phyloP scores from a whole-genome alignment of 495 filamentous ascomycete genomes.

The Cairneyella variabilis region DNA sequence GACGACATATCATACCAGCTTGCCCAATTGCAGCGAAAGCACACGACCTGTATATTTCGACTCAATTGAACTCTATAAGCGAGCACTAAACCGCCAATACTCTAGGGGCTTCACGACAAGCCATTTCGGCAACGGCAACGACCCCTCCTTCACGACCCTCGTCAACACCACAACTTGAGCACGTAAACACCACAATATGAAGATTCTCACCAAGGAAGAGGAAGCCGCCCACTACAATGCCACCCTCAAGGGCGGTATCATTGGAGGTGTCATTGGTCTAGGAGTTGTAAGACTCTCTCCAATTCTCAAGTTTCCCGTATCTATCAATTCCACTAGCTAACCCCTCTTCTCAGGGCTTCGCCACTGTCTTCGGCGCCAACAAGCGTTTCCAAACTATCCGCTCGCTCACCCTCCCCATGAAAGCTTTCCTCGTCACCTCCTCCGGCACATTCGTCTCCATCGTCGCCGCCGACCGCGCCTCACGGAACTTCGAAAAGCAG shows the following conservation, averaged over 20 bases:
- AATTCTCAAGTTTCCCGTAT: background rate
- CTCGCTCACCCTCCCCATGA: conserved; percentile 77
- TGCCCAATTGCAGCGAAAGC: background rate
- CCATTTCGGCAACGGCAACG: no score
- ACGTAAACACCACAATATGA: conserved; percentile 53
- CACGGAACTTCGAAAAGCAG: conserved; percentile 65
- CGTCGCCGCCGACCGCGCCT: conserved; percentile 77
- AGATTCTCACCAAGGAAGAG: conserved; percentile 92
- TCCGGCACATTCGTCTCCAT: conserved; percentile 81
- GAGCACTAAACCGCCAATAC: no score
- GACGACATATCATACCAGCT: background rate
- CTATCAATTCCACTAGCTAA: background rate
- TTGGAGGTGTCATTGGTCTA: conserved; percentile 65
- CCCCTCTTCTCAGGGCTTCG: conserved; percentile 37
- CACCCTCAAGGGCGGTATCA: conserved; percentile 73
- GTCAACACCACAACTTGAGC: background rate
- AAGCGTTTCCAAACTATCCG: conserved; percentile 70
- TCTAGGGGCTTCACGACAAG: no score
- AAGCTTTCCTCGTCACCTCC: conserved; percentile 84
- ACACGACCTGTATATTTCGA: no score
- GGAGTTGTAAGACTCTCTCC: conserved; percentile 36
- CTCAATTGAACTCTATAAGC: no score
- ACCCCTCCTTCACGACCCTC: background rate
- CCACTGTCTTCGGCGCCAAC: conserved; percentile 58
- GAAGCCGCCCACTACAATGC: conserved; percentile 60